Conservation (phyloP, 2,329 filamentous ascomycete genomes). For the Endoconidiophora polonica region DNA sequence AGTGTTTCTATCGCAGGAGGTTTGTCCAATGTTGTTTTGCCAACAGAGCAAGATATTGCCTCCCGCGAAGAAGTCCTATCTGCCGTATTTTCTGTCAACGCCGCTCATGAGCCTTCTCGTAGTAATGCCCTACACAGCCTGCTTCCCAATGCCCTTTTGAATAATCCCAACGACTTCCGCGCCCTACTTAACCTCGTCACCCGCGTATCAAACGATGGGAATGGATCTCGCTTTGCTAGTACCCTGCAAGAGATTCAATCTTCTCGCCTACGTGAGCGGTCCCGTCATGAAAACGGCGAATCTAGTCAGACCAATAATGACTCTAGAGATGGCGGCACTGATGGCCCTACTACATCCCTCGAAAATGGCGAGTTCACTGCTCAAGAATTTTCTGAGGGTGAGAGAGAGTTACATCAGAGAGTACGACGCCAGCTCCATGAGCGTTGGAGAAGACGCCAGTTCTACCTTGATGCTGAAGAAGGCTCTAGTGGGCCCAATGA, state of each 20-base stretch:
- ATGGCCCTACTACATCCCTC: background rate
- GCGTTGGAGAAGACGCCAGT: constrained; percentile 59
- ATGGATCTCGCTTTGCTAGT: background rate
- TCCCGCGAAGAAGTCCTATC: constrained; percentile 44
- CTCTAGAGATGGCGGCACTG: background rate
- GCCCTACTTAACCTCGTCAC: constrained; percentile 10
- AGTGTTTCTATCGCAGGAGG: constrained; percentile 47
- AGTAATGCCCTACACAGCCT: constrained; percentile 3
- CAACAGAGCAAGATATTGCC: constrained; percentile 42
- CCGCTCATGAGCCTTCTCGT: constrained; percentile 6
- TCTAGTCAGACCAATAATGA: background rate
- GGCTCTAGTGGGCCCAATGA: constrained; percentile 44
- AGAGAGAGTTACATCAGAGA: background rate
- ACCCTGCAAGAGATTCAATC: background rate
- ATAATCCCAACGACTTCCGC: constrained; percentile 7
- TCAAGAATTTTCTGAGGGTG: background rate
- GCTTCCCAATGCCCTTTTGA: constrained; percentile 18
- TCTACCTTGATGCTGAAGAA: constrained; percentile 77
- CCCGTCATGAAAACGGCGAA: background rate
- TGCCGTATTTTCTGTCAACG: constrained; percentile 27
- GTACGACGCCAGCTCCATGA: constrained; percentile 44
- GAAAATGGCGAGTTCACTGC: background rate
- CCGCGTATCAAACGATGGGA: background rate
- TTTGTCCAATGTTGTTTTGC: constrained; percentile 37
- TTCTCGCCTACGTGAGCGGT: background rate